A percentile compares a stretch with the other conserved stretches of the same genome.
Conservation (phyloP, 768 basidiomycete species). For the Calocybe gangraenosa region DNA sequence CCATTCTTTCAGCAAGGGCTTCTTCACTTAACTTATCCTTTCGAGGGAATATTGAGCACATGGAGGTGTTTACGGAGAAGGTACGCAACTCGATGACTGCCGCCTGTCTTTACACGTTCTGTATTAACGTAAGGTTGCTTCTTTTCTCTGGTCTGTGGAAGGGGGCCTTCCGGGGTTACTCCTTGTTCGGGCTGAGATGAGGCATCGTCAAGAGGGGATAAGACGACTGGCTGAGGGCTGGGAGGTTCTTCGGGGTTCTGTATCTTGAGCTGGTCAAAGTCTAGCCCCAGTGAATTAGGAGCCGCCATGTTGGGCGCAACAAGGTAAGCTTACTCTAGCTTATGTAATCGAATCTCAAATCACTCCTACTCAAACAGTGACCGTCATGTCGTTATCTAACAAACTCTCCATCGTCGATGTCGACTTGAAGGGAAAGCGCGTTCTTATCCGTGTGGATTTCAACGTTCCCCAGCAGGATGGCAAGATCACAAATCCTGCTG, state of each 20-base stretch:
- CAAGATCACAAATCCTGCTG: constrained; percentile 94
- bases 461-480: constrained; percentile 88
- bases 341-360: constrained; percentile 9
- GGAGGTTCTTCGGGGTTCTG: constrained; percentile 19
- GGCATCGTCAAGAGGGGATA: constrained; percentile 11
- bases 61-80: background rate
- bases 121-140: constrained; percentile 77
- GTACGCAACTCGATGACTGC: constrained; percentile 57
- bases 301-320: constrained; percentile 28
- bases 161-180: constrained; percentile 13
- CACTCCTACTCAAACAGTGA: constrained; percentile 14
- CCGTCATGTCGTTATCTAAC: constrained; percentile 85
- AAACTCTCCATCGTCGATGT: constrained; percentile 93
- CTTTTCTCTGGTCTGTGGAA: constrained; percentile 38
- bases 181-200: constrained; percentile 14
- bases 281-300: constrained; percentile 68
- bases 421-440: constrained; percentile 81
- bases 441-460: constrained; percentile 94
- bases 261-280: constrained; percentile 51
- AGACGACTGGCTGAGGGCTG: constrained; percentile 5
- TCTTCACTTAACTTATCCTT: constrained; percentile 42
- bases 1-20: constrained; percentile 58
- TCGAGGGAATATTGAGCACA: background rate
- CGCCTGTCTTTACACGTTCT: constrained; percentile 83
- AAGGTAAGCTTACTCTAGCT: background rate